Evolutionary conservation across 2,329 filamentous ascomycete genomes (phyloP).

Genomic region (Fusarium incarnatum): DNA sequence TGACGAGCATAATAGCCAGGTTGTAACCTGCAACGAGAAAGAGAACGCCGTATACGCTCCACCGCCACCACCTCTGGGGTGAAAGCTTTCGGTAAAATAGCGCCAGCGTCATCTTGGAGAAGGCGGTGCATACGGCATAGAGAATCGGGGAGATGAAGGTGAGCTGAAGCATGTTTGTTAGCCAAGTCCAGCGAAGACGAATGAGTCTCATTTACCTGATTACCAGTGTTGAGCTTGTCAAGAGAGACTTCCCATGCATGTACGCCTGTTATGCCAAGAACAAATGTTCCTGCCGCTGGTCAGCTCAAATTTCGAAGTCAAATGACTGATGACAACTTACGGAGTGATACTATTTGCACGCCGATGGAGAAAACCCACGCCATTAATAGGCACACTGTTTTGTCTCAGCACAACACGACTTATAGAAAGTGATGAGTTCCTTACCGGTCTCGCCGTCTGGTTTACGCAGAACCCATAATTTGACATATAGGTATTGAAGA

Average conservation of each 20-base stretch:
- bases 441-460: slow-evolving; percentile 38
- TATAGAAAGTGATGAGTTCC: background rate
- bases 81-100: slow-evolving; percentile 55
- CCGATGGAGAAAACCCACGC: slow-evolving; percentile 41
- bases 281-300: slow-evolving; percentile 18
- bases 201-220: background rate
- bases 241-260: slow-evolving; percentile 50
- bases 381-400: slow-evolving; percentile 28
- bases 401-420: slow-evolving; percentile 2
- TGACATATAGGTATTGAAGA: slow-evolving; percentile 43
- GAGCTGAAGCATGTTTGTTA: slow-evolving; percentile 30
- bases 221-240: slow-evolving; percentile 28
- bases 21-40: slow-evolving; percentile 50
- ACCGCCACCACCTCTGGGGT: slow-evolving; percentile 51
- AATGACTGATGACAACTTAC: slow-evolving; percentile 16
- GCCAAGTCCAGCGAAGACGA: background rate
- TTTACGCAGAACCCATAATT: slow-evolving; percentile 39
- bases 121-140: slow-evolving; percentile 46
- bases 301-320: background rate
- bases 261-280: slow-evolving; percentile 40
- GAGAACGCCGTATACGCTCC: slow-evolving; percentile 47
- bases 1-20: slow-evolving; percentile 49
- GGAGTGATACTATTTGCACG: slow-evolving; percentile 28
- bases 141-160: slow-evolving; percentile 39
- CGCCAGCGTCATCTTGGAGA: slow-evolving; percentile 54